phyloP scores from a whole-genome alignment of 1,284 basidiomycete genomes.

The Marasmius fiardii region DNA sequence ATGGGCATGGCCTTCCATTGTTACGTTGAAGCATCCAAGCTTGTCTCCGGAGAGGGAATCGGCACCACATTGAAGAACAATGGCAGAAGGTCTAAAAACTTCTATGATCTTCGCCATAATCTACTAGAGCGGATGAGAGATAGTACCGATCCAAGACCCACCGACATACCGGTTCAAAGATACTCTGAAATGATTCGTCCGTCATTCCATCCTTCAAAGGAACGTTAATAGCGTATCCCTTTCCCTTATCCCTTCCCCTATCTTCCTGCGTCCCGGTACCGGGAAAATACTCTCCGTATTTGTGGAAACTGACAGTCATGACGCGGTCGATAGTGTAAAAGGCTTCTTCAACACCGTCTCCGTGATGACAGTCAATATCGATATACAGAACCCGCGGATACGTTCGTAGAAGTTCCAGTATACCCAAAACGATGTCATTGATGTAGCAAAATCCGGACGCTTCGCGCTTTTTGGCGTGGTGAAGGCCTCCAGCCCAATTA shows the following conservation, averaged over 20 bases:
- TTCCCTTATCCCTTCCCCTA: conserved; percentile 82
- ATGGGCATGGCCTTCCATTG: conserved; percentile 91
- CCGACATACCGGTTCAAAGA: conserved; percentile 83
- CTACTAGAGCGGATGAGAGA: conserved; percentile 32
- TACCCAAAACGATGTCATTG: conserved; percentile 92
- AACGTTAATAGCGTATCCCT: conserved; percentile 90
- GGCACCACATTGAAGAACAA: conserved; percentile 94
- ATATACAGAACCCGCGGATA: conserved; percentile 93
- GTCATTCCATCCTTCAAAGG: conserved; percentile 94
- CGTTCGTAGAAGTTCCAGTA: conserved; percentile 81
- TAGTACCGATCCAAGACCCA: not conserved
- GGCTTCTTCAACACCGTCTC: conserved; percentile 98
- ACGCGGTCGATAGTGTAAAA: conserved; percentile 98
- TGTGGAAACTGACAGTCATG: conserved; percentile 96
- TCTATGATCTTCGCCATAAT: conserved; percentile 87
- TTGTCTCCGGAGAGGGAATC: conserved; percentile 96
- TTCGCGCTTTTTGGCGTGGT: conserved; percentile 98
- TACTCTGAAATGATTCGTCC: conserved; percentile 77
- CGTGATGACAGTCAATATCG: conserved; percentile 98
- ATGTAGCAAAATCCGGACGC: conserved; percentile 97
- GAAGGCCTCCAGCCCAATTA: conserved; percentile 97
- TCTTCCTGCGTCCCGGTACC: conserved; percentile 91
- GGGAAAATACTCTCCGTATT: conserved; percentile 97
- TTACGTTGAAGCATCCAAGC: conserved; percentile 94
- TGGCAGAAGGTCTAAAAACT: conserved; percentile 85